These are phyloP conservation scores for Alternaria consortialis DNA, from an alignment of 2,329 filamentous ascomycete genomes.

Conservation along the genomic window DNA sequence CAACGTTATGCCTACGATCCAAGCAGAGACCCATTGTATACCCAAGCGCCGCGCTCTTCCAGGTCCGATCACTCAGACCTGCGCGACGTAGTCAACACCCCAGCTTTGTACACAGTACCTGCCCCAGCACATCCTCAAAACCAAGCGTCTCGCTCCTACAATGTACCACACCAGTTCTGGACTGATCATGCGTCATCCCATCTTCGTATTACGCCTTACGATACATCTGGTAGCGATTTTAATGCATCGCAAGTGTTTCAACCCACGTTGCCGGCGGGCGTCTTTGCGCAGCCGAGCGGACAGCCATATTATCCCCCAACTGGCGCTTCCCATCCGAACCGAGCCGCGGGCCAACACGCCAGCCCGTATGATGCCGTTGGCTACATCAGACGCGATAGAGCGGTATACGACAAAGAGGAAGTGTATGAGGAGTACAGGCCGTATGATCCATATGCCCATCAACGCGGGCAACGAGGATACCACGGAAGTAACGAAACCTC, in stretches of 20 bases:
- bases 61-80: not conserved
- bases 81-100: too few relatives aligned
- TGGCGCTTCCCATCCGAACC: not conserved
- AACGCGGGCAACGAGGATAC: not conserved
- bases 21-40: not conserved
- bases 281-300: not conserved
- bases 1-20: not conserved
- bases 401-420: conserved; percentile 1
- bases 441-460: not conserved
- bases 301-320: not conserved
- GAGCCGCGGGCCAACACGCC: not conserved
- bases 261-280: not conserved
- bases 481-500: not conserved
- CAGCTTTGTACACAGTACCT: not conserved
- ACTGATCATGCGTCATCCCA: not conserved
- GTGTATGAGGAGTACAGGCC: conserved; percentile 5
- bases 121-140: not conserved
- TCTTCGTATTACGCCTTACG: not conserved
- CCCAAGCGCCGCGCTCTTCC: not conserved
- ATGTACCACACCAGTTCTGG: not conserved
- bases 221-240: not conserved
- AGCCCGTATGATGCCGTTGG: conserved; percentile 10
- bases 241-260: not conserved
- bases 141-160: not conserved
- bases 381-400: not conserved